Conservation (phyloP, 768 basidiomycete species). For the Serendipita sp. region DNA sequence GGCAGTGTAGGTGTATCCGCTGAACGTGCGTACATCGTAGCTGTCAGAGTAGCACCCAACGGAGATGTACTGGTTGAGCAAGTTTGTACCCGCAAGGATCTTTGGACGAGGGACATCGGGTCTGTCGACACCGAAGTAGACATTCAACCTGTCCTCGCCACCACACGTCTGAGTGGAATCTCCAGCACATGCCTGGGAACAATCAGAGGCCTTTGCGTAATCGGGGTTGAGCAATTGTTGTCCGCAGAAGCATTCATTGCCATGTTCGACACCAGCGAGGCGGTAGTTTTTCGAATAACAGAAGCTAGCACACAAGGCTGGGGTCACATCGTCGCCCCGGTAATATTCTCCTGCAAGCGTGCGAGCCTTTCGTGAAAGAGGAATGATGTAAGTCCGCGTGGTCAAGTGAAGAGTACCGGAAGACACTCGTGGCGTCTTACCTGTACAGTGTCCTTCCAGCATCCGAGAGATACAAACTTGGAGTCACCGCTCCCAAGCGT, state of each 20-base stretch:
- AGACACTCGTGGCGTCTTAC: neutral
- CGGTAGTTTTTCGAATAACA: neutral
- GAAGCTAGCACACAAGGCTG: neutral
- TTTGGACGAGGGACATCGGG: neutral
- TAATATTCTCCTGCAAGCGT: neutral
- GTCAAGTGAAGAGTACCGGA: too few relatives aligned
- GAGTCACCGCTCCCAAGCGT: neutral
- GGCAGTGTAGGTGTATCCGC: neutral
- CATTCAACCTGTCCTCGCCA: neutral
- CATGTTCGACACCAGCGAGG: constrained; percentile 5
- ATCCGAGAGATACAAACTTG: neutral
- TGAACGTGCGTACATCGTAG: neutral
- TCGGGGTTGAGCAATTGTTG: neutral
- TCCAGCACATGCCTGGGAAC: neutral
- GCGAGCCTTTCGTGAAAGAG: neutral
- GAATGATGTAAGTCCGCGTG: too few relatives aligned
- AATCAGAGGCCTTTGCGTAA: neutral
- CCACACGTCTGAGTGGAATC: neutral
- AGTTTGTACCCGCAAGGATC: neutral
- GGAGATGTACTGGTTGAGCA: neutral
- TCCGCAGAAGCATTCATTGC: constrained; percentile 7
- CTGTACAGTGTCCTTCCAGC: neutral
- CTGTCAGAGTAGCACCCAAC: constrained; percentile 3
- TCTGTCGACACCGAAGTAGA: neutral
- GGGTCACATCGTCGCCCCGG: neutral